phyloP scores from a whole-genome alignment of 2,329 filamentous ascomycete species.

The Sclerotinia minor region DNA sequence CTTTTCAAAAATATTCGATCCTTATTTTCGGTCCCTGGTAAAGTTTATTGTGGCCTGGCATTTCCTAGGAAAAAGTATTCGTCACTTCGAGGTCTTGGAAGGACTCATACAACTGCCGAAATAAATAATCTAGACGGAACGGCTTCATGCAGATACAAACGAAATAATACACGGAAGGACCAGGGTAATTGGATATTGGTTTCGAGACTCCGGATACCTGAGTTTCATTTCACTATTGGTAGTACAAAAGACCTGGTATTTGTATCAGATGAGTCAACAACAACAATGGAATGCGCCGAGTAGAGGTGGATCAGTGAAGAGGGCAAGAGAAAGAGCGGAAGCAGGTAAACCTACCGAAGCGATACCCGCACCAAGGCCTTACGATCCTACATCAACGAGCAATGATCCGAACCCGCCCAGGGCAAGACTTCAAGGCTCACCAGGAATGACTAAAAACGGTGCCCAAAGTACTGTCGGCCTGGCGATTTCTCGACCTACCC shows the following conservation, averaged over 20 bases:
- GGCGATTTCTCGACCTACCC: constrained; percentile 52
- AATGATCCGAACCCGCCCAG: constrained; percentile 29
- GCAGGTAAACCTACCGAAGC: constrained; percentile 44
- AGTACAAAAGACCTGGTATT: constrained; percentile 17
- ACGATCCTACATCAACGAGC: constrained; percentile 29
- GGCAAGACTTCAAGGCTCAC: constrained; percentile 34
- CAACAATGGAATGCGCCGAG: constrained; percentile 33
- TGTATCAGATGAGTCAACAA: constrained; percentile 38
- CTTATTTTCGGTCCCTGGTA: constrained; percentile 22
- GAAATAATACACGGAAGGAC: constrained; percentile 32
- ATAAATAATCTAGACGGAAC: constrained; percentile 23
- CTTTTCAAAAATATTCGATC: constrained; percentile 21
- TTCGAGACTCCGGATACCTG: constrained; percentile 28
- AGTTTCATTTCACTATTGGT: constrained; percentile 28
- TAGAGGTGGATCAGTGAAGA: constrained; percentile 50
- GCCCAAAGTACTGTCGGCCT: constrained; percentile 37
- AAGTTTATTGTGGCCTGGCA: constrained; percentile 16
- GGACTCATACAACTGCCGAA: constrained; percentile 1
- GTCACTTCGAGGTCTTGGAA: neutral
- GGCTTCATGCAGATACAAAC: constrained; percentile 41
- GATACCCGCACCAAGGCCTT: constrained; percentile 32
- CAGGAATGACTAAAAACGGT: constrained; percentile 29
- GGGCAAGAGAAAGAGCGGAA: constrained; percentile 55
- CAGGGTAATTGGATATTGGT: constrained; percentile 32
- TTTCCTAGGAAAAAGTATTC: constrained; percentile 1